A percentile compares a stretch with the other conserved stretches of the same genome.
Conservation (phyloP, 176 grass and related monocot species). For the Melocanna baccifera region DNA sequence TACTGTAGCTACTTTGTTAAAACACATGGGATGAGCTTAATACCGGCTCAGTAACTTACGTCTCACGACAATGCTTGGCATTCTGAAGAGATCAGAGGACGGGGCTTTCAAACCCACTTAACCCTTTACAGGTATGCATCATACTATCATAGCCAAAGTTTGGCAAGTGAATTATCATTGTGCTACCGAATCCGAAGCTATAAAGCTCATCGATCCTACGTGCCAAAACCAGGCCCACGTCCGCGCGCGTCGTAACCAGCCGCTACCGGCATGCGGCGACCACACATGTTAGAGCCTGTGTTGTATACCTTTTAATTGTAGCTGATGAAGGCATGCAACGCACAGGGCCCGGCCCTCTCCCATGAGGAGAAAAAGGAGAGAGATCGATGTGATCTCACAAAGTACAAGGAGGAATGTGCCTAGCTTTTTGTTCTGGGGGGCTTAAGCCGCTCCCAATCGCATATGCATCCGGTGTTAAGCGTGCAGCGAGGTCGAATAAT, state of each 20-base stretch:
- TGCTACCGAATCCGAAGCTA: background rate
- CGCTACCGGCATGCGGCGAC: background rate
- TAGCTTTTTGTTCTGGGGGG: constrained; percentile 40
- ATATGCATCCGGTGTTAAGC: constrained; percentile 24
- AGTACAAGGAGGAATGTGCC: constrained; percentile 50
- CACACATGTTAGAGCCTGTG: background rate
- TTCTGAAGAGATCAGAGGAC: constrained; percentile 1
- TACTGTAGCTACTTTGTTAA: background rate
- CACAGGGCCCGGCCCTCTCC: constrained; percentile 24
- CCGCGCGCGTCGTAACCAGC: background rate
- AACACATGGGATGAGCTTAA: background rate
- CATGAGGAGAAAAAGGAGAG: background rate
- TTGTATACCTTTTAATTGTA: too few species aligned
- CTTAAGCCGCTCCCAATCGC: background rate
- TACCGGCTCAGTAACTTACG: background rate
- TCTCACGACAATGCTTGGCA: background rate
- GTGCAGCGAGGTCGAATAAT: background rate
- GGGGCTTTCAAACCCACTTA: constrained; percentile 12
- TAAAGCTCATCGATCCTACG: background rate
- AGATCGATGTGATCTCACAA: background rate
- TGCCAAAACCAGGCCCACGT: background rate
- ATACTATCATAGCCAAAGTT: background rate
- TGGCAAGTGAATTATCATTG: constrained; percentile 16
- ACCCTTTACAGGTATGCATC: constrained; percentile 6
- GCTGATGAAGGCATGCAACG: constrained; percentile 24